Percentiles rank a stretch among this genome's conserved stretches.
phyloP scores from a whole-genome alignment of 2,329 filamentous ascomycete genomes.

The Drechslerella stenobrocha region DNA sequence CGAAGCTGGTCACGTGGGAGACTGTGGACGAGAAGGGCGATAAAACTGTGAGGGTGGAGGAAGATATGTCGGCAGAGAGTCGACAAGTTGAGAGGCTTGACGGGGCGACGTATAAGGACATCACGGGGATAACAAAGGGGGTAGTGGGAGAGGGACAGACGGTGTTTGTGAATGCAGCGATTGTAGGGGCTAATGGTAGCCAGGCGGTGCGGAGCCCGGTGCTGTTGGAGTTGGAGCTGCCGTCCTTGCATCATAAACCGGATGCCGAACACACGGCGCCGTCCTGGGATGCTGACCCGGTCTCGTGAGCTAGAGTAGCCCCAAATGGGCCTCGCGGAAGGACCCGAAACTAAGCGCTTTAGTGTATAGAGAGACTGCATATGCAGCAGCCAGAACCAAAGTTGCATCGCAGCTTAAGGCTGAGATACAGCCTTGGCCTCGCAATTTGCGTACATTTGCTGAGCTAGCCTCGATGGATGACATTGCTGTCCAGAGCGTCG shows the following conservation, averaged over 20 bases:
- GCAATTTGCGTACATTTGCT: no score
- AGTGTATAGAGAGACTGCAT: no score
- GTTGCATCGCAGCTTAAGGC: no score
- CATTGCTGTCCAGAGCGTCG: constrained; percentile 27
- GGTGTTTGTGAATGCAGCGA: constrained; percentile 40
- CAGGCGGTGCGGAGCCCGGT: constrained; percentile 28
- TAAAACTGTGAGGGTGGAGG: neutral
- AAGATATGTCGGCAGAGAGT: constrained; percentile 1
- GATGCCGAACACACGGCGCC: no score
- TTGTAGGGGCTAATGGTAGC: constrained; percentile 19
- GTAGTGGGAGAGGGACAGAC: constrained; percentile 20
- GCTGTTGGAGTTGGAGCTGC: constrained; percentile 33
- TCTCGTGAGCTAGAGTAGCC: no score
- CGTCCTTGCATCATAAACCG: no score
- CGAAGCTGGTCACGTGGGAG: constrained; percentile 67
- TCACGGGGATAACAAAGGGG: neutral
- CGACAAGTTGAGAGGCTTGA: constrained; percentile 6
- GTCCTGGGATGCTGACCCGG: no score
- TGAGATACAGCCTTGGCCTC: no score
- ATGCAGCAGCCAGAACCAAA: no score
- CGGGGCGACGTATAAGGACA: constrained; percentile 21
- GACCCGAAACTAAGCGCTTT: no score
- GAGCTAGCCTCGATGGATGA: constrained; percentile 12
- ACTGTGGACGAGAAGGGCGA: constrained; percentile 52
- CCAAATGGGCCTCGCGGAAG: no score